These are phyloP conservation scores for Backusella australiensis DNA, from an alignment of 192 early-diverging fungal species.

Conservation along the genomic window DNA sequence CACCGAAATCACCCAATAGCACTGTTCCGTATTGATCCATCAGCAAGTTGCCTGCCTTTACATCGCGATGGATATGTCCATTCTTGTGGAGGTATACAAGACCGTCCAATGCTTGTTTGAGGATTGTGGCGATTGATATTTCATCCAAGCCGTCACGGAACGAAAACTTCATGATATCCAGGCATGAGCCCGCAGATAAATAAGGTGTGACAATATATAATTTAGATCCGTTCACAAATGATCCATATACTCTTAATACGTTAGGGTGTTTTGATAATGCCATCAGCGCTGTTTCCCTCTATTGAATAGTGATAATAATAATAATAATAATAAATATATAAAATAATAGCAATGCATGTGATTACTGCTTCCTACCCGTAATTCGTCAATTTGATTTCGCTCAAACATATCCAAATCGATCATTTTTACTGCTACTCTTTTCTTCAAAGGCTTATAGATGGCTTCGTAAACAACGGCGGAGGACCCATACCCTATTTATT, in stretches of 20 bases:
- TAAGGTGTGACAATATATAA: slow-evolving; percentile 85
- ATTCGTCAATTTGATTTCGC: slow-evolving; percentile 89
- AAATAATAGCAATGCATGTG: neutral
- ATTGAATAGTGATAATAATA: neutral
- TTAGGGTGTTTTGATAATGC: slow-evolving; percentile 81
- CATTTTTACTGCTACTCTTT: slow-evolving; percentile 76
- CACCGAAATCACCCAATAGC: slow-evolving; percentile 66
- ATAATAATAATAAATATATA: neutral
- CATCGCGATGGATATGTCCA: slow-evolving; percentile 69
- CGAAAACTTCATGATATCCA: slow-evolving; percentile 86
- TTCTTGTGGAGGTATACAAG: slow-evolving; percentile 62
- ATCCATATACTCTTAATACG: slow-evolving; percentile 77
- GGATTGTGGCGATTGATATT: slow-evolving; percentile 70
- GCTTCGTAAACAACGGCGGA: slow-evolving; percentile 84
- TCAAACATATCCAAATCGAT: slow-evolving; percentile 92
- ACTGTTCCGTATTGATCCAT: slow-evolving; percentile 65
- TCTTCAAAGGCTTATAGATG: slow-evolving; percentile 67
- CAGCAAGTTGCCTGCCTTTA: slow-evolving; percentile 71
- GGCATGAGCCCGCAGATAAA: slow-evolving; percentile 71
- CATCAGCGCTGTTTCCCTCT: slow-evolving; percentile 87
- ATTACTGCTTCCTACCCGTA: slow-evolving; percentile 53
- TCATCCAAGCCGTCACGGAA: slow-evolving; percentile 83
- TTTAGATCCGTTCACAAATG: slow-evolving; percentile 78
- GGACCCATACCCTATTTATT: slow-evolving; percentile 70
- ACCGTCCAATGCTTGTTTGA: slow-evolving; percentile 72